Evolutionary conservation across 176 grass and related monocot genomes (phyloP).

Genomic region (Pontederia paniculata): DNA sequence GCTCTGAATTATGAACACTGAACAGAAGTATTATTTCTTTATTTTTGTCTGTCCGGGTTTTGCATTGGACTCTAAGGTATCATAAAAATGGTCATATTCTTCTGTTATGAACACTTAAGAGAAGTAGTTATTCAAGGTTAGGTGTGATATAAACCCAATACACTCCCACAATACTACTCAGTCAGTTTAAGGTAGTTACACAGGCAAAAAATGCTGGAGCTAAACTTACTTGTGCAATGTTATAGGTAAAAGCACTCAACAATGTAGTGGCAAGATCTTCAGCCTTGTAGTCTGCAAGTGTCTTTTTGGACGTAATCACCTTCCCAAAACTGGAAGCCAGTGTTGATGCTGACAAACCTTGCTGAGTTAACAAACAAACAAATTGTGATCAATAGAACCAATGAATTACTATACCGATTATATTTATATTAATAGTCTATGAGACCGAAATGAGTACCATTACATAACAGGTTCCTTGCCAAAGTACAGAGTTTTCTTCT

Average conservation of each 20-base stretch:
- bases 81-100: background rate
- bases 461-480: no score
- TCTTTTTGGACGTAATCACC: slow-evolving; percentile 82
- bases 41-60: no score
- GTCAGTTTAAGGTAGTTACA: slow-evolving; percentile 7
- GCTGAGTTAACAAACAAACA: slow-evolving; percentile 44
- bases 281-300: slow-evolving; percentile 61
- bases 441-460: no score
- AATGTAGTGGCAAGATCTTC: slow-evolving; percentile 89
- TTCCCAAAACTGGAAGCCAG: slow-evolving; percentile 99
- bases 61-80: no score
- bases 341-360: slow-evolving; percentile 94
- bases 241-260: slow-evolving; percentile 95
- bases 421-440: no score
- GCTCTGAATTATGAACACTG: no score
- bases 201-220: slow-evolving; percentile 2
- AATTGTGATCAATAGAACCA: background rate
- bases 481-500: no score
- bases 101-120: background rate
- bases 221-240: slow-evolving; percentile 79
- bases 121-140: no score
- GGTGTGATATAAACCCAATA: background rate
- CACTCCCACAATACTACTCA: background rate
- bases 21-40: no score
- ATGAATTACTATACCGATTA: no score